A percentile compares a stretch with the other conserved stretches of the same genome.
Evolutionary conservation across 345 rosid species (phyloP).

Genomic region (Eucalyptus decipiens): DNA sequence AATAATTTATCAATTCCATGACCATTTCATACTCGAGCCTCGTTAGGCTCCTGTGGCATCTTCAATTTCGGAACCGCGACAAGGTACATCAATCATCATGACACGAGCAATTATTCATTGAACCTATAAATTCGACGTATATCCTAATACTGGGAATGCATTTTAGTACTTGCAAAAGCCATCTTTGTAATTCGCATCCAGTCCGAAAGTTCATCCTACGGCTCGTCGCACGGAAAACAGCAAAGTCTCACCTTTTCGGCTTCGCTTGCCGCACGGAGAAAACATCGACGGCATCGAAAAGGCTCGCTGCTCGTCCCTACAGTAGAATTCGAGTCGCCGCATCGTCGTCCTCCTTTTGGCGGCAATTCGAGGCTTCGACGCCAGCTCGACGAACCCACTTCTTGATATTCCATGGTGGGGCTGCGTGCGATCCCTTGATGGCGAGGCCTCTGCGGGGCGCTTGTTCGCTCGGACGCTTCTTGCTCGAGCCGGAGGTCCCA

Average conservation of each 20-base stretch:
- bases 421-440: conserved; percentile 14
- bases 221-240: background rate
- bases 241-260: background rate
- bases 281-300: background rate
- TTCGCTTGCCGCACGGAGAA: background rate
- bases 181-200: accelerated
- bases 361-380: background rate
- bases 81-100: background rate
- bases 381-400: background rate
- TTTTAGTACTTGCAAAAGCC: accelerated
- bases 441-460: conserved; percentile 47
- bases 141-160: background rate
- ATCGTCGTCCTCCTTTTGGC: background rate
- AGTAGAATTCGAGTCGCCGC: background rate
- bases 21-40: background rate
- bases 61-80: background rate
- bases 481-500: conserved; percentile 26
- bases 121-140: background rate
- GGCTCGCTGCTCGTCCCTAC: background rate
- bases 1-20: background rate
- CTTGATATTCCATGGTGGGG: background rate
- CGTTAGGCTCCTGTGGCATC: background rate
- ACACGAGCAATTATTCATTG: accelerated
- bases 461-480: conserved; percentile 22
- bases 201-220: background rate